These are phyloP conservation scores for Micractinium conductrix DNA, from an alignment of 139 green algal species.

Conservation along the genomic window DNA sequence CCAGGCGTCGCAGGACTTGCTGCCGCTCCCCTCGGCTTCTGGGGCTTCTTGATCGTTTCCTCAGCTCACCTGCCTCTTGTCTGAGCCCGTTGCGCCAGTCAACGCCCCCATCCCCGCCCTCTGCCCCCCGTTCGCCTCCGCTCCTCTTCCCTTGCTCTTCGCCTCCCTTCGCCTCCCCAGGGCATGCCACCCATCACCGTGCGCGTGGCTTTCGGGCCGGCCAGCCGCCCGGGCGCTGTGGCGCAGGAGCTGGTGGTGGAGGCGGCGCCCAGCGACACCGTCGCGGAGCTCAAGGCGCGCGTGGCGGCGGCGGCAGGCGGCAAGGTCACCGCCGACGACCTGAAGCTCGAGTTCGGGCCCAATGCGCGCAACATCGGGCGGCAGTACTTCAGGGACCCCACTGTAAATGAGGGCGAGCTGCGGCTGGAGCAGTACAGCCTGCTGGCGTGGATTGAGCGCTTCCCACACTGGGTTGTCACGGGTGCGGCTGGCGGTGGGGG, in stretches of 20 bases:
- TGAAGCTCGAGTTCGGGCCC: conserved; percentile 54
- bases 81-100: too few species aligned
- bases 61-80: too few species aligned
- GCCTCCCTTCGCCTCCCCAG: too few species aligned
- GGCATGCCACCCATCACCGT: too few species aligned
- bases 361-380: conserved; percentile 50
- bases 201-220: conserved; percentile 33
- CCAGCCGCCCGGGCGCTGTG: background rate
- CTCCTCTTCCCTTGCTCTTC: too few species aligned
- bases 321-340: conserved; percentile 38
- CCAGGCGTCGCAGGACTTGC: too few species aligned
- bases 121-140: too few species aligned
- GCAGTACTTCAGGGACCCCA: conserved; percentile 52
- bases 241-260: conserved; percentile 25
- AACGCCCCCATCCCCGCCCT: too few species aligned
- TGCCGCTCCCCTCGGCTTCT: too few species aligned
- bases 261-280: conserved; percentile 25
- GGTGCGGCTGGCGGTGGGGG: background rate
- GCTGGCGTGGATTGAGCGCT: conserved; percentile 55
- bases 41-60: too few species aligned
- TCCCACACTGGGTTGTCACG: conserved; percentile 51
- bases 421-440: conserved; percentile 43
- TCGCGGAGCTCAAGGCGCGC: conserved; percentile 43
- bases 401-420: conserved; percentile 48
- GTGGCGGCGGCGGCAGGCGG: conserved; percentile 44